Percentiles rank a stretch among this genome's conserved stretches.
These are phyloP conservation scores for Linnemannia schmuckeri DNA, from an alignment of 192 early-diverging fungal species.

Conservation along the genomic window DNA sequence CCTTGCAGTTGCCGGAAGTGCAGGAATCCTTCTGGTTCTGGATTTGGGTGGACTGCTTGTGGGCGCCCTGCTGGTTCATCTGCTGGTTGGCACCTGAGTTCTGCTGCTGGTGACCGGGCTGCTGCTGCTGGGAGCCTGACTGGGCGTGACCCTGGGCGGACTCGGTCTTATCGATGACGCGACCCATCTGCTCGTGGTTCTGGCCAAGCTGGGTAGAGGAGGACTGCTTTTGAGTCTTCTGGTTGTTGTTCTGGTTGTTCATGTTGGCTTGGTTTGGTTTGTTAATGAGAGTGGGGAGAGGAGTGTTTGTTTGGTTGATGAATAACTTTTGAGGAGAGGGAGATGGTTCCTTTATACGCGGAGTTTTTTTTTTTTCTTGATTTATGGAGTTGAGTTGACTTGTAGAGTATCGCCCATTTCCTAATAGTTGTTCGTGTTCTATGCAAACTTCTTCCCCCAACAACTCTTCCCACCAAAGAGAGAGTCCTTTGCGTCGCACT, in stretches of 20 bases:
- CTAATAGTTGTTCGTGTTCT: neutral
- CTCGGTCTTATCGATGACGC: neutral
- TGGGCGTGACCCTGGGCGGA: neutral
- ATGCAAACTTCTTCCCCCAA: neutral
- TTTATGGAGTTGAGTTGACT: no score
- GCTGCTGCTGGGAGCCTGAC: neutral
- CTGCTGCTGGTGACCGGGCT: neutral
- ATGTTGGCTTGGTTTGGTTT: constrained; percentile 2
- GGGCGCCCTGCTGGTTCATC: neutral
- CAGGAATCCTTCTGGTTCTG: neutral
- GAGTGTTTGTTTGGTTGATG: neutral
- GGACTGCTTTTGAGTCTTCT: constrained; percentile 3
- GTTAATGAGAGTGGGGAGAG: neutral
- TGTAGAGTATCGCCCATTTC: neutral
- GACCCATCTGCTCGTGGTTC: neutral
- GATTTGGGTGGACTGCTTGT: neutral
- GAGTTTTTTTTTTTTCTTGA: neutral
- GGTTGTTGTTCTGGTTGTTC: neutral
- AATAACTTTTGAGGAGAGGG: neutral
- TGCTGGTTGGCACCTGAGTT: neutral
- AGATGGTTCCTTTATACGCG: neutral
- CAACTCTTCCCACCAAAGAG: neutral
- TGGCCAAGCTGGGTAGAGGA: neutral
- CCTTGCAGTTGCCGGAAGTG: neutral
- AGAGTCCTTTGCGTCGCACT: no score